phyloP scores from a whole-genome alignment of 306 rosid genomes.

The Aeschynomene evenia region DNA sequence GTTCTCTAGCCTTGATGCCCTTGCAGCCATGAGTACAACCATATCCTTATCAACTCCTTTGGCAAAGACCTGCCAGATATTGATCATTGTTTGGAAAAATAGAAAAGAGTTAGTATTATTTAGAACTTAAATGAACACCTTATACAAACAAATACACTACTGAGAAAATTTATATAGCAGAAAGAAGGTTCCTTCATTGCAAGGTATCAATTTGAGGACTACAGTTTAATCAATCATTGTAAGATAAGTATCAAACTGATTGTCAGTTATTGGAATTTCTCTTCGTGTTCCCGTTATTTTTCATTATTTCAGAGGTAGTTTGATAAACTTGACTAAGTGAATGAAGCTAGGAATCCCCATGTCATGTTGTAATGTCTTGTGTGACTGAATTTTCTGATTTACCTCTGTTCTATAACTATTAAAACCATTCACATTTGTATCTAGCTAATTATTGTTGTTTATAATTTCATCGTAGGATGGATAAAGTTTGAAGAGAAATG shows the following conservation, averaged over 20 bases:
- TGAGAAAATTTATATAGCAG: not conserved
- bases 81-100: not conserved
- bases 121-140: not conserved
- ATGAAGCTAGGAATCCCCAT: too few relatives aligned
- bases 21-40: conserved; percentile 65
- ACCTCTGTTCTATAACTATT: not conserved
- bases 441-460: conserved; percentile 1
- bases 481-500: conserved; percentile 15
- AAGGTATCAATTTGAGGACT: not conserved
- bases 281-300: not conserved
- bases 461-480: conserved; percentile 1
- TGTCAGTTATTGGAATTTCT: not conserved
- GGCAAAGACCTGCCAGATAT: conserved; percentile 43
- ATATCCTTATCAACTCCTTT: conserved; percentile 46
- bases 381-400: not conserved
- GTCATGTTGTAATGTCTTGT: not conserved
- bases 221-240: too few relatives aligned
- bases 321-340: too few relatives aligned
- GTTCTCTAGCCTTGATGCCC: conserved; percentile 58
- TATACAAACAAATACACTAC: not conserved
- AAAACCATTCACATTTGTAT: not conserved
- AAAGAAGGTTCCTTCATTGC: not conserved
- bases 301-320: not conserved
- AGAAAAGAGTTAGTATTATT: not conserved
- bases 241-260: not conserved